Base-by-base conservation (phyloP, 169 alveolate species). In the Plasmodium billcollinsi region DNA sequence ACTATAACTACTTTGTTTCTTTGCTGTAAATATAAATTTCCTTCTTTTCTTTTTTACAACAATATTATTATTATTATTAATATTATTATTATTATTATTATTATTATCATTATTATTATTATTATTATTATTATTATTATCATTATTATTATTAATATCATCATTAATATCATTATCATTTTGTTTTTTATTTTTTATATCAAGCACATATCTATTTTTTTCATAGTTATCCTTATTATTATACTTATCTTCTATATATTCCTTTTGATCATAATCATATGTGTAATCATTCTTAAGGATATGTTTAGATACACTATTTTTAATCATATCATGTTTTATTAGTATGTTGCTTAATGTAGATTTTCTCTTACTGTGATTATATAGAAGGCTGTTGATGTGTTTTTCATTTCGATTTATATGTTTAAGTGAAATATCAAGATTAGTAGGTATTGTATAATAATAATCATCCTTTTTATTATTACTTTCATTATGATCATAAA, bases 1-100 rank as follows among this genome's bases (percentile, higher is more conserved):
- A 45, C 89, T 78, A 24, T 65, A 78, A 24, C 67, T 50, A 9
- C 89, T 66, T 45, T 78, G 89, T 56, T 78, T 78, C 61, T 45
- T 67, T 1, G 89, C 89, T 2, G 89, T 50, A 59, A 78, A 78
- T 11, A 24, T 58, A 0, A 65, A 9, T 33, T 66, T 56, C 50
- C 54, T 45, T 9, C 14, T 65, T n/a, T 6, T 52, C 3, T 66
- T 18, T 3, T 26, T 15, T 7, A n/a, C 5, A 39, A 39, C 5
- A 39, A 0, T 39, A 39, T 39, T 33, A 33, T 33, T 33, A 33
- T 33, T 33, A 33, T 33, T 33, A 33, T 33, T 33, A 33, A 4
- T 33, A 33, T 33, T 5, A 33, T 33, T 0, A 6, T 5, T 5
- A 39, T 39, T 5, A 39, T 39, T 7, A 39, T 39, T 6, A 6